Percentiles rank a stretch among this genome's conserved stretches.
phyloP scores from a whole-genome alignment of 306 rosid species.

The Dryas alaskensis region DNA sequence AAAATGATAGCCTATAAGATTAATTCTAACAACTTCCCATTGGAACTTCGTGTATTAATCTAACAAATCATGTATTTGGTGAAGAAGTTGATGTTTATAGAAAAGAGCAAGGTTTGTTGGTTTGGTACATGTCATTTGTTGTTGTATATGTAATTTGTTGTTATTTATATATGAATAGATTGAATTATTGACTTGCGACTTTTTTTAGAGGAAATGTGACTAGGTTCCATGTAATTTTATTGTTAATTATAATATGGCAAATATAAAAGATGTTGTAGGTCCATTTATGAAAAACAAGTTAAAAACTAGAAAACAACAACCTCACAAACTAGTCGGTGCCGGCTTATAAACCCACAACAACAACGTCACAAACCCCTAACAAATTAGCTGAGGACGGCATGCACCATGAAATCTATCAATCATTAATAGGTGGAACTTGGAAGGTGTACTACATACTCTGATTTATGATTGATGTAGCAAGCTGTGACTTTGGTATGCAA shows the following conservation, averaged over 20 bases:
- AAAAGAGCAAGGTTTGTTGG: conserved; percentile 19
- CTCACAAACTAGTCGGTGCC: conserved; percentile 53
- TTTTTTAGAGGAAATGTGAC: not conserved
- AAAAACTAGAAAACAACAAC: not conserved
- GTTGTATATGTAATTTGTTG: not conserved
- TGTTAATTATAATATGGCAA: not conserved
- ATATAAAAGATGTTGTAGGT: conserved; percentile 8
- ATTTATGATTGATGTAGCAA: not conserved
- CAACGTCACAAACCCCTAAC: conserved; percentile 2
- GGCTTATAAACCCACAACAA: conserved; percentile 27
- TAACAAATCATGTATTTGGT: conserved; percentile 24
- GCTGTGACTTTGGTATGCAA: not conserved
- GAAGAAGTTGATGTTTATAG: conserved; percentile 26
- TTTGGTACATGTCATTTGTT: conserved; percentile 1
- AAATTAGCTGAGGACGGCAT: conserved; percentile 21
- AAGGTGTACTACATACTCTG: not conserved
- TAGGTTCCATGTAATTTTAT: not conserved
- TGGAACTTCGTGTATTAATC: conserved; percentile 23
- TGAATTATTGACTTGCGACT: not conserved
- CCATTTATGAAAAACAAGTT: conserved; percentile 14
- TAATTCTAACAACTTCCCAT: conserved; percentile 35
- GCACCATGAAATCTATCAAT: not conserved
- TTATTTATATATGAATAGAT: not conserved
- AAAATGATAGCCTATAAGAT: conserved; percentile 11
- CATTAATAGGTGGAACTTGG: not conserved